Percentiles rank a stretch among this genome's conserved stretches.
phyloP scores from a whole-genome alignment of 371 early-diverging fungal genomes.

The Actinomortierella wolfii region DNA sequence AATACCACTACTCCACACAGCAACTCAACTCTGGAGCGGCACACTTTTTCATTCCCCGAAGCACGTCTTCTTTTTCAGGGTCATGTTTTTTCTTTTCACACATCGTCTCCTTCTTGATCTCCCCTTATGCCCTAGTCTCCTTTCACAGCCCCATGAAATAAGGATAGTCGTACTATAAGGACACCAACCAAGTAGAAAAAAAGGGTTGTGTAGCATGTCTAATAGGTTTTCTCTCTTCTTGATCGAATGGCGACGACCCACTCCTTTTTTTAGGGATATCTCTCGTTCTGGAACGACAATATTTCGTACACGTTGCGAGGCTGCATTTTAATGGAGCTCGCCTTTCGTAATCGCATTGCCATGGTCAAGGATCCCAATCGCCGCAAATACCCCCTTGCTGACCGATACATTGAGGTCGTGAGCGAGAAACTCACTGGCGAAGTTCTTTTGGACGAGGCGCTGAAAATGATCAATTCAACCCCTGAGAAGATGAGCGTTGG shows the following conservation, averaged over 20 bases:
- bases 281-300: conserved; percentile 98
- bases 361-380: conserved; percentile 87
- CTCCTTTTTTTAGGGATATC: conserved; percentile 71
- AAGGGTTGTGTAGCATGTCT: conserved; percentile 9
- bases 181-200: background rate
- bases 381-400: conserved; percentile 75
- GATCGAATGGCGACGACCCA: no score
- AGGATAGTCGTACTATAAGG: no score
- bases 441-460: conserved; percentile 93
- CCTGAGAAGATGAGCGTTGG: conserved; percentile 79
- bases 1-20: no score
- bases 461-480: conserved; percentile 80
- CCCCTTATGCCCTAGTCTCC: no score
- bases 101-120: no score
- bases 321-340: conserved; percentile 94
- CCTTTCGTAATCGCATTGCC: conserved; percentile 86
- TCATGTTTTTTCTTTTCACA: no score
- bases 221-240: background rate
- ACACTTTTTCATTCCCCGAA: no score
- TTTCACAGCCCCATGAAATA: no score
- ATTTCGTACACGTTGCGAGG: conserved; percentile 95
- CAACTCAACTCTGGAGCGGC: no score
- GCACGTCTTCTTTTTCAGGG: no score
- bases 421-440: conserved; percentile 88
- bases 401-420: conserved; percentile 85